Percentiles rank a stretch among this genome's conserved stretches.
These are phyloP conservation scores for Didymella exigua DNA, from an alignment of 2,329 filamentous ascomycete genomes.

Conservation along the genomic window DNA sequence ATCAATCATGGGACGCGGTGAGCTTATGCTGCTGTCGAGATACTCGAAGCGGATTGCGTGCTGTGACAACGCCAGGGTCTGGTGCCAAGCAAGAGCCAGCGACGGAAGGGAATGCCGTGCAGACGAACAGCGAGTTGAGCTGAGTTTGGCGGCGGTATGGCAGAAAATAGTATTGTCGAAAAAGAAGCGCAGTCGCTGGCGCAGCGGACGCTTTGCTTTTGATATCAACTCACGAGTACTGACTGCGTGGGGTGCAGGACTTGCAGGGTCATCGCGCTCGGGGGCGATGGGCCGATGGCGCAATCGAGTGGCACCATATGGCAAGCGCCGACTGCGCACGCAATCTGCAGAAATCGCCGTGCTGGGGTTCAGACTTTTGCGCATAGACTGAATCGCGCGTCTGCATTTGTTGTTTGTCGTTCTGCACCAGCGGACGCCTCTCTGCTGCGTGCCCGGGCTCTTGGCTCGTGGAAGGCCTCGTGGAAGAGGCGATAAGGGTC, in stretches of 20 bases:
- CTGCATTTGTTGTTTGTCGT: not conserved
- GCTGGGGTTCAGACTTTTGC: not conserved
- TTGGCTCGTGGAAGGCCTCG: not conserved
- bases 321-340: slow-evolving; percentile 7
- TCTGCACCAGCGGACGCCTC: no score
- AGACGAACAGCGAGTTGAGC: not conserved
- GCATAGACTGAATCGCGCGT: not conserved
- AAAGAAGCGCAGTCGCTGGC: not conserved
- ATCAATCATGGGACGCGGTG: slow-evolving; percentile 22
- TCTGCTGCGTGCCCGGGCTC: slow-evolving; percentile 2
- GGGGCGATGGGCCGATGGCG: slow-evolving; percentile 10
- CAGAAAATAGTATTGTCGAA: not conserved
- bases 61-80: slow-evolving; percentile 21
- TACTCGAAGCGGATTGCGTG: slow-evolving; percentile 28
- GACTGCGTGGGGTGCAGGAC: slow-evolving; percentile 3
- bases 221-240: slow-evolving; percentile 5
- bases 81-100: slow-evolving; percentile 8
- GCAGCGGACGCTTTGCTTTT: slow-evolving; percentile 8
- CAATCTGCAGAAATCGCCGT: slow-evolving; percentile 9
- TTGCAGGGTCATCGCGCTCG: slow-evolving; percentile 4
- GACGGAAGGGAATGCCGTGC: slow-evolving; percentile 13
- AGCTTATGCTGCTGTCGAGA: slow-evolving; percentile 25
- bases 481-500: slow-evolving; percentile 9
- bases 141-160: not conserved
- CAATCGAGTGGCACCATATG: slow-evolving; percentile 5